Percentiles rank a stretch among this genome's conserved stretches.
Conservation (phyloP, 805 yeast species). For the Saccharomycopsis javanensis region DNA sequence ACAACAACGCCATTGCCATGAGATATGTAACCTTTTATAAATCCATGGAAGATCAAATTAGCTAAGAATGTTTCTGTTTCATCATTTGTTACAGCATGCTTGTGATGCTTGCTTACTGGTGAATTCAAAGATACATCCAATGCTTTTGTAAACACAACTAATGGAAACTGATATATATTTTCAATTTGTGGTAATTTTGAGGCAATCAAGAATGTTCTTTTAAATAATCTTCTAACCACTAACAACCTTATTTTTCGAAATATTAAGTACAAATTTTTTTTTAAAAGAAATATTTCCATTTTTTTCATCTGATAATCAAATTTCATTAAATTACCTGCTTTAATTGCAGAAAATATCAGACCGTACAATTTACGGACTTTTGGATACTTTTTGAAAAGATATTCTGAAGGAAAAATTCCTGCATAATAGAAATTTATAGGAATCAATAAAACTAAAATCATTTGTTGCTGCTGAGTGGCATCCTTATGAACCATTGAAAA, state of each 20-base stretch:
- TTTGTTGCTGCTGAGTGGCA: slow-evolving; percentile 16
- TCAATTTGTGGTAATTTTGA: slow-evolving; percentile 1
- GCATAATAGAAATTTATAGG: slow-evolving; percentile 51
- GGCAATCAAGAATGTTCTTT: slow-evolving; percentile 26
- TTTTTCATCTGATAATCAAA: slow-evolving; percentile 38
- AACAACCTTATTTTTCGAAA: slow-evolving; percentile 42
- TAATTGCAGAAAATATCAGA: slow-evolving; percentile 40
- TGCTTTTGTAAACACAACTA: slow-evolving; percentile 36
- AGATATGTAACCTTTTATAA: slow-evolving; percentile 72
- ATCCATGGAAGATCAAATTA: slow-evolving; percentile 47
- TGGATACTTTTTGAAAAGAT: slow-evolving; percentile 29
- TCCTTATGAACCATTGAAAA: slow-evolving; percentile 9
- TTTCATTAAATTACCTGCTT: slow-evolving; percentile 43
- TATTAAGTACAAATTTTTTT: slow-evolving; percentile 50
- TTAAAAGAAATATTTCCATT: slow-evolving; percentile 44
- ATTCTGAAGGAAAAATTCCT: slow-evolving; percentile 37
- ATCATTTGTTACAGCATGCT: slow-evolving; percentile 26
- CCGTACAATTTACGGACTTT: slow-evolving; percentile 33
- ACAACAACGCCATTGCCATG: slow-evolving; percentile 68
- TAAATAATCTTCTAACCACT: slow-evolving; percentile 43
- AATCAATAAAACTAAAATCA: slow-evolving; percentile 47
- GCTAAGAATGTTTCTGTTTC: slow-evolving; percentile 65
- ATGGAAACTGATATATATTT: slow-evolving; percentile 17
- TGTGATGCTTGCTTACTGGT: slow-evolving; percentile 17
- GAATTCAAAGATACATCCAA: slow-evolving; percentile 29